phyloP scores from a whole-genome alignment of 352 stramenopile species.

The Globisporangium polare region DNA sequence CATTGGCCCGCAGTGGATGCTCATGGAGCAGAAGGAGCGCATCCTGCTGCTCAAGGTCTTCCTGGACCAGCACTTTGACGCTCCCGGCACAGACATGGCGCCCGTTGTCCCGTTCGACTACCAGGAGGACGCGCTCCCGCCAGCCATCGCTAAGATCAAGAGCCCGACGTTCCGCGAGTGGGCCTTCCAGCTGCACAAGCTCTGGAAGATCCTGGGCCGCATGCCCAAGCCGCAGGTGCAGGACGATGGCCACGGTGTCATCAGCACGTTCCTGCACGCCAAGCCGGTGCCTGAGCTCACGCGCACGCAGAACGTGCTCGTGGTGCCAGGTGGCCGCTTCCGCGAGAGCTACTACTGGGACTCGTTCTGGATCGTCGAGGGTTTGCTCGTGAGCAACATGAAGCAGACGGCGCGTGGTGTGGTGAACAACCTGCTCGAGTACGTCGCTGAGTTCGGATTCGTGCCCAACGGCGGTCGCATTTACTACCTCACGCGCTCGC shows the following conservation, averaged over 20 bases:
- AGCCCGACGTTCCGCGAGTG: constrained; percentile 25
- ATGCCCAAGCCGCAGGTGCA: constrained; percentile 24
- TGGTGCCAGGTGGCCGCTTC: constrained; percentile 89
- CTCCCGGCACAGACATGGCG: constrained; percentile 46
- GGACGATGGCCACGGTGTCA: constrained; percentile 23
- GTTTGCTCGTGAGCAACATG: constrained; percentile 83
- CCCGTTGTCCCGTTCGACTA: constrained; percentile 42
- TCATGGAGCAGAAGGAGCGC: constrained; percentile 18
- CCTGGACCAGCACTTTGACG: constrained; percentile 58
- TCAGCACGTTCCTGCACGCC: constrained; percentile 50
- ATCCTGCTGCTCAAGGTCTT: constrained; percentile 42
- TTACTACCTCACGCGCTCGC: constrained; percentile 88
- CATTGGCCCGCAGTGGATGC: constrained; percentile 18
- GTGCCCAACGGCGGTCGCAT: constrained; percentile 87
- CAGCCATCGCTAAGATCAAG: constrained; percentile 24
- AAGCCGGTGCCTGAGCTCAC: constrained; percentile 27
- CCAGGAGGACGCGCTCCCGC: constrained; percentile 18
- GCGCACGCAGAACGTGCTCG: constrained; percentile 56
- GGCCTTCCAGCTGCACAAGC: constrained; percentile 55
- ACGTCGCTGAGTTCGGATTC: constrained; percentile 81
- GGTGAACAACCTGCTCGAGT: constrained; percentile 84
- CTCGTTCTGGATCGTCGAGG: constrained; percentile 90
- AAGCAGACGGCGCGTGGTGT: constrained; percentile 63
- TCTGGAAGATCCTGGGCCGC: constrained; percentile 72
- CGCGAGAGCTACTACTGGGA: constrained; percentile 93